Percentiles rank a stretch among this genome's conserved stretches.
Conservation (phyloP, 805 yeast genomes). For the Pichia scutulata region DNA sequence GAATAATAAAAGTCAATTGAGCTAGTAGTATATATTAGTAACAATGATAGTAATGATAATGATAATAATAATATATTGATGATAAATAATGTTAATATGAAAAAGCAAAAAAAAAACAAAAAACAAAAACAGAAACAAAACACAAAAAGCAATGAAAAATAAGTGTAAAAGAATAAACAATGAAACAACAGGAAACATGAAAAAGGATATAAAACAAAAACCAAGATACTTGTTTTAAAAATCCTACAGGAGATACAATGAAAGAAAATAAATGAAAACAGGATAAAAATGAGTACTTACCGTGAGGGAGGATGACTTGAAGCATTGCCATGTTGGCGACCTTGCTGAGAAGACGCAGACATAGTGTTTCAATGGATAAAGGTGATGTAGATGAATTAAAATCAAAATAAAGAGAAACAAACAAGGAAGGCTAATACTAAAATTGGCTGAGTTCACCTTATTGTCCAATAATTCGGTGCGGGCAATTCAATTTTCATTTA, state of each 20-base stretch:
- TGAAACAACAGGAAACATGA: neutral
- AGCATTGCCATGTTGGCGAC: neutral
- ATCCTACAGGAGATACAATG: neutral
- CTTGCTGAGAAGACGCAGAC: constrained; percentile 1
- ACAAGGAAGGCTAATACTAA: no score
- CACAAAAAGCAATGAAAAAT: neutral
- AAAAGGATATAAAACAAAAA: neutral
- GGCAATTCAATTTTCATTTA: no score
- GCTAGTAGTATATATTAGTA: no score
- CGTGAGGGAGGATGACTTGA: constrained; percentile 3
- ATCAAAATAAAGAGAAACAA: no score
- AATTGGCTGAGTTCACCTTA: no score
- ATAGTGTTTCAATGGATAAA: neutral
- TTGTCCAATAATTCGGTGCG: no score
- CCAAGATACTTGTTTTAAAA: neutral
- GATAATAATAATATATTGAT: neutral
- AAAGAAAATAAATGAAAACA: neutral
- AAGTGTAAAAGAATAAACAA: no score
- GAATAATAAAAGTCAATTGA: neutral
- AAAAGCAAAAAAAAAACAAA: neutral
- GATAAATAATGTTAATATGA: neutral
- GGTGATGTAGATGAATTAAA: neutral
- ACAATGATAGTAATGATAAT: neutral
- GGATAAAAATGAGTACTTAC: constrained; percentile 1
- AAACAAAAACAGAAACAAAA: neutral